Conservation (phyloP, 2,329 filamentous ascomycete genomes). For the Clarireedia paspali region DNA sequence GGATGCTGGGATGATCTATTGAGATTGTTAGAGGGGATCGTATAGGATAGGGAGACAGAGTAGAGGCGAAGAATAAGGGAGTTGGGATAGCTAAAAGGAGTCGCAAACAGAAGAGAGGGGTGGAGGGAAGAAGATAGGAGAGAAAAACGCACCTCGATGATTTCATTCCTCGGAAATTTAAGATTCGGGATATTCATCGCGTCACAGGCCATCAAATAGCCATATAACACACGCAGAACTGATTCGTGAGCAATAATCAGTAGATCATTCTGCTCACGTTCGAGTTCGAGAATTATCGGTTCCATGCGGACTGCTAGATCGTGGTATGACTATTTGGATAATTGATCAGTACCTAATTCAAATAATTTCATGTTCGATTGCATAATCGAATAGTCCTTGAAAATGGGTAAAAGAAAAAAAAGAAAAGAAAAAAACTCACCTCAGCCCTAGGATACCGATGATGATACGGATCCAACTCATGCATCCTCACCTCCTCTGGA, state of each 20-base stretch:
- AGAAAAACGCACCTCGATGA: constrained; percentile 64
- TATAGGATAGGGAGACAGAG: neutral
- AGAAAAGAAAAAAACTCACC: constrained; percentile 42
- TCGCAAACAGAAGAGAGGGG: neutral
- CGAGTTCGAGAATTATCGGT: constrained; percentile 93
- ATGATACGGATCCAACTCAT: constrained; percentile 92
- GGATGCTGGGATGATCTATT: constrained; percentile 79
- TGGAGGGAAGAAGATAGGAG: neutral
- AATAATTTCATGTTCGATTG: neutral
- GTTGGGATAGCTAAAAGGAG: neutral
- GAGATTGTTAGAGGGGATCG: neutral
- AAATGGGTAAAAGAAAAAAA: neutral
- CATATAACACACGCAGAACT: constrained; percentile 92
- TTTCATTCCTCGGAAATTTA: constrained; percentile 91
- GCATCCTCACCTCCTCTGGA: constrained; percentile 85
- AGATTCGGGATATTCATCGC: constrained; percentile 89
- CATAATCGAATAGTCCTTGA: too few relatives aligned
- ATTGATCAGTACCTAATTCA: neutral
- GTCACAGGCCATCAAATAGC: constrained; percentile 97
- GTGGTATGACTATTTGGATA: constrained; percentile 71
- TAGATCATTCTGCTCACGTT: constrained; percentile 95
- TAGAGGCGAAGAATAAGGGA: too few relatives aligned
- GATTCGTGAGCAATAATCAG: constrained; percentile 97
- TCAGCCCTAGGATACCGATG: constrained; percentile 93
- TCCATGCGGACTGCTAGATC: constrained; percentile 96